Evolutionary conservation across 352 stramenopile species (phyloP), one percentile per base, ranked within the genome.

Genomic region (Phytophthora ramorum): DNA sequence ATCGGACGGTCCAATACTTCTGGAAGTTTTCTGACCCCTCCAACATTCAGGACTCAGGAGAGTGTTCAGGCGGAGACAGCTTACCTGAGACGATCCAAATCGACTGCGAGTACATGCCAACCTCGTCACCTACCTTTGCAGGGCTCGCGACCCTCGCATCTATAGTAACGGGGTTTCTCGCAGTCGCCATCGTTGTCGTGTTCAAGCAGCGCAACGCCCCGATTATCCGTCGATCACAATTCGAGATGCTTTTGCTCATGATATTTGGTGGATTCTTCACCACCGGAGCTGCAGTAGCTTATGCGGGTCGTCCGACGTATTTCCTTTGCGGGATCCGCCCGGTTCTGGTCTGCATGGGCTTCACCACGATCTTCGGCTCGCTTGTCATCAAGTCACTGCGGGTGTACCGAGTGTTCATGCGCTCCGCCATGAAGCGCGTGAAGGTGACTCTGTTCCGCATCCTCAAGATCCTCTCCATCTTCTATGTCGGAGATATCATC

Each of bases 361-460:
- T 84, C 60, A 83, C 79, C 3, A 68, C 73, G 13, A 73, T 81
- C 4, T 88, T 86, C 40, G 75, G 74, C 5, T 38, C 79, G 13
- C 54, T 88, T 4, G 34, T 85, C 13, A 71, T 83, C 6, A 88
- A 88, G 40, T 86, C 74, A 0, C 48, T 87, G 7, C 75, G 81
- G 0, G 81, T 90, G 0, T 90, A 90, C 56, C 73, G 79, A 5
- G 68, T 90, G 2, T 89, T 90, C 66, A 61, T 84, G 58, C 41
- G 44, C 12, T 71, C 63, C 3, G 55, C 72, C 6, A 71, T 88
- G 65, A 90, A 86, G 46, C 62, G 75, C 7, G 60, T 77, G 28
- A 76, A 54, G 13, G 54, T 89, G 17, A 78, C 75, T 19, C 17
- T 74, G 2, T 47, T 59, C 8, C 67, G 45, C n/a, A 81, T 80